phyloP scores from a whole-genome alignment of 2,329 filamentous ascomycete species.

The Myriosclerotinia duriaeana region DNA sequence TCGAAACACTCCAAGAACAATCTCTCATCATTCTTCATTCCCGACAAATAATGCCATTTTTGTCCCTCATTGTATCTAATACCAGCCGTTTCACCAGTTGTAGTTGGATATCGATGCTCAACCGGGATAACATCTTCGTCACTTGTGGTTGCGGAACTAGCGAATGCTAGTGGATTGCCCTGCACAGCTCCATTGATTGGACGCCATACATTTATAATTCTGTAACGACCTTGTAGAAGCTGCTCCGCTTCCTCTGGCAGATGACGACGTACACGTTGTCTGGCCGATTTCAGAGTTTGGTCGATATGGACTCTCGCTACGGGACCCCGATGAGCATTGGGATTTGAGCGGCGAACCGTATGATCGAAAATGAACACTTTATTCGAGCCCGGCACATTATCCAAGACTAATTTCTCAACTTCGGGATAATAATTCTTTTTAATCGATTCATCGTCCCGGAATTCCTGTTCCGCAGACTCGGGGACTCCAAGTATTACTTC shows the following conservation, averaged over 20 bases:
- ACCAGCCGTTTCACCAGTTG: conserved; percentile 39
- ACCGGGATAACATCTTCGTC: conserved; percentile 40
- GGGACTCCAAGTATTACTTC: conserved; percentile 59
- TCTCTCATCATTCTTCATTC: conserved; percentile 41
- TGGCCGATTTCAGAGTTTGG: conserved; percentile 68
- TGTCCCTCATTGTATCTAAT: conserved; percentile 38
- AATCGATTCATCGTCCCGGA: conserved; percentile 69
- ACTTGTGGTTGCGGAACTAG: conserved; percentile 35
- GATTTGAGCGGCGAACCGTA: conserved; percentile 70
- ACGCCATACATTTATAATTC: conserved; percentile 84
- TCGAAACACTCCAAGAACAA: conserved; percentile 42
- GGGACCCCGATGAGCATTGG: conserved; percentile 61
- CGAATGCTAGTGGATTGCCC: conserved; percentile 38
- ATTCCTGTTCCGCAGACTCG: conserved; percentile 57
- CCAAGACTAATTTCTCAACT: conserved; percentile 69
- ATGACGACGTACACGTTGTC: conserved; percentile 68
- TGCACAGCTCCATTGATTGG: conserved; percentile 41
- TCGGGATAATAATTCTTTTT: conserved; percentile 78
- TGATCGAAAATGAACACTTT: conserved; percentile 80
- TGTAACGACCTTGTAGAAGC: conserved; percentile 67
- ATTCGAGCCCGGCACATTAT: conserved; percentile 63
- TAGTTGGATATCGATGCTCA: conserved; percentile 40
- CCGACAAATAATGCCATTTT: conserved; percentile 41
- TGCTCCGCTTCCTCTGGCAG: conserved; percentile 61
- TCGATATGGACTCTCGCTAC: conserved; percentile 79